Evolutionary conservation across 1,139 yeast species (phyloP), one percentile per base, ranked within the genome.

Genomic region (Lodderomyces margitis): DNA sequence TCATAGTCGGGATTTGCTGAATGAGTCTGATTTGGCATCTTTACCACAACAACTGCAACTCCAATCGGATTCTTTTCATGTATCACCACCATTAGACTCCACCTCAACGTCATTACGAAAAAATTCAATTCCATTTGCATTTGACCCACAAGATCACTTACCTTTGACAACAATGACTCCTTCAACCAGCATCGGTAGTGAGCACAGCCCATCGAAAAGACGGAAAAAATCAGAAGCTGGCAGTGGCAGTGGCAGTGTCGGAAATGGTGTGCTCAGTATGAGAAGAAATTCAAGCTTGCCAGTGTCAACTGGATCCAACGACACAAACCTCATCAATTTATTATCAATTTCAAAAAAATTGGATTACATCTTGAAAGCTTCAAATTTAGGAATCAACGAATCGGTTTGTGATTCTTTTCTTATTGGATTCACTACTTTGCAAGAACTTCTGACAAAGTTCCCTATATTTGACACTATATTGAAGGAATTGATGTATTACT

Each of bases 311-410:
- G 34, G 42, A 17, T 43, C 39, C n/a, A 33, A 36, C 3, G 55
- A 53, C 43, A 60, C 56, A 40, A 67, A 64, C 39, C 49, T 64
- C 27, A 57, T 66, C 21, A 66, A 63, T 45, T 48, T 68, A 5
- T 54, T 67, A n/a, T 62, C 68, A 9, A 57, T 66, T n/a, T 55
- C 66, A n/a, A 58, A 65, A 32, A 61, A 62, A 35, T 49, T 68
- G 15, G 62, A 40, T 20, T 17, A 14, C 12, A 34, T 41, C 9
- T 46, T 62, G 14, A 46, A 28, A 14, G 25, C 24, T 15, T 19
- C 27, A 21, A 21, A 20, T n/a, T 17, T 21, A 17, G 25, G 35
- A 23, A 9, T 16, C 15, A 36, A 39, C 20, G 46, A 42, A 43
- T 44, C 47, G 40, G 46, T 58, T 17, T 58, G 59, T 42, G 70